A percentile compares a stretch with the other conserved stretches of the same genome.
phyloP scores from a whole-genome alignment of 371 early-diverging fungal species.

The Capillidium heterosporum region DNA sequence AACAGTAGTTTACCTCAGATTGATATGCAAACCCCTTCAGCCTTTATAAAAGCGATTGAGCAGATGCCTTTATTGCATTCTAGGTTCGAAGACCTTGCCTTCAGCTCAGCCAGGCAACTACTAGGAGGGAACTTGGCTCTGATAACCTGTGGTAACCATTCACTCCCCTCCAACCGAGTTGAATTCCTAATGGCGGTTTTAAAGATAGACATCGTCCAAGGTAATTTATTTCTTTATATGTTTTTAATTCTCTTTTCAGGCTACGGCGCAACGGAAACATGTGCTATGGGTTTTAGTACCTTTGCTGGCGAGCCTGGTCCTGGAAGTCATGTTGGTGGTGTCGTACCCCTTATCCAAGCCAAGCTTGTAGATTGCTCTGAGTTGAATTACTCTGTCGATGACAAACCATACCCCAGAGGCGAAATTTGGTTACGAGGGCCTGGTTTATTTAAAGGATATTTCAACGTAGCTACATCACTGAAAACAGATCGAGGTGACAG shows the following conservation, averaged over 20 bases:
- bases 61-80: too few species aligned
- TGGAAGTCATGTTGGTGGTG: conserved; percentile 51
- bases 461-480: conserved; percentile 24
- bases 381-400: conserved; percentile 59
- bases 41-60: too few species aligned
- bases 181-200: neutral
- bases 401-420: conserved; percentile 64
- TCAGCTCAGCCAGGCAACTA: neutral
- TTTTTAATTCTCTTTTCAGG: conserved; percentile 19
- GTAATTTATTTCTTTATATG: neutral
- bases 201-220: neutral
- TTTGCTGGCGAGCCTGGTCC: conserved; percentile 20
- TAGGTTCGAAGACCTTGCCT: too few species aligned
- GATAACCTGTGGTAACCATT: neutral
- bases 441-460: conserved; percentile 59
- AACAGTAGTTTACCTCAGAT: too few species aligned
- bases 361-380: conserved; percentile 87
- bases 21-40: too few species aligned
- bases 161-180: neutral
- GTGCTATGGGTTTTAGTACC: conserved; percentile 35
- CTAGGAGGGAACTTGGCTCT: neutral
- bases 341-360: conserved; percentile 23
- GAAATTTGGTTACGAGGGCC: conserved; percentile 84
- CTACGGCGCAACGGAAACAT: conserved; percentile 83
- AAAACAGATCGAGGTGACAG: conserved; percentile 51